A percentile compares a stretch with the other conserved stretches of the same genome.
These are phyloP conservation scores for Xylariomycetidae sp. DNA, from an alignment of 2,329 filamentous ascomycete species.

Conservation along the genomic window DNA sequence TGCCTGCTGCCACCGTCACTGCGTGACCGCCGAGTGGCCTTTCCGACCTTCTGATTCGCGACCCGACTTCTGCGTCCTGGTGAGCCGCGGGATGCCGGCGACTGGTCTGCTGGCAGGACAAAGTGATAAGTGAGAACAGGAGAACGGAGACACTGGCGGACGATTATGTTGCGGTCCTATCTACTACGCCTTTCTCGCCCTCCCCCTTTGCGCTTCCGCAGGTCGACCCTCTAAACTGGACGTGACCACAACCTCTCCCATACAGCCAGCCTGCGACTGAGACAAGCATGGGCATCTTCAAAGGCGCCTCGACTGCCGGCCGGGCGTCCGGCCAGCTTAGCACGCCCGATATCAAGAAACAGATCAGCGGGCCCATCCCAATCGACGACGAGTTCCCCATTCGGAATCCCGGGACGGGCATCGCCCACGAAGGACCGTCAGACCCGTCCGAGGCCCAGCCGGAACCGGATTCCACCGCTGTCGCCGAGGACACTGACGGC, in stretches of 20 bases:
- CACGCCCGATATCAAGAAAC: slow-evolving; percentile 43
- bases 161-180: slow-evolving; percentile 22
- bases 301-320: slow-evolving; percentile 34
- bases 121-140: slow-evolving; percentile 8
- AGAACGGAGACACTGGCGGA: slow-evolving; percentile 10
- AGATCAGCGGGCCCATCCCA: slow-evolving; percentile 57
- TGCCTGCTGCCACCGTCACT: slow-evolving; percentile 16
- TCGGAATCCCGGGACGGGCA: slow-evolving; percentile 34
- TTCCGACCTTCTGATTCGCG: slow-evolving; percentile 16
- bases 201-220: slow-evolving; percentile 10
- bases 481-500: too few species aligned
- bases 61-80: slow-evolving; percentile 16
- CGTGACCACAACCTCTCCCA: too few species aligned
- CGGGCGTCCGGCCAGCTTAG: slow-evolving; percentile 28
- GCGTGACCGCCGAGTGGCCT: slow-evolving; percentile 14
- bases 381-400: slow-evolving; percentile 53
- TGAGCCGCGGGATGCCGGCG: slow-evolving; percentile 22
- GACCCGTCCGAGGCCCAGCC: slow-evolving; percentile 12
- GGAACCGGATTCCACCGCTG: slow-evolving; percentile 14
- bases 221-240: too few species aligned
- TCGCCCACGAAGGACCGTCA: slow-evolving; percentile 27
- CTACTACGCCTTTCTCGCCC: slow-evolving; percentile 11
- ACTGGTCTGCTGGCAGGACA: slow-evolving; percentile 17
- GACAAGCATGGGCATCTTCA: slow-evolving; percentile 44
- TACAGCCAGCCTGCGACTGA: too few species aligned